phyloP scores from a whole-genome alignment of 345 rosid genomes.

The Euphorbia peplus region DNA sequence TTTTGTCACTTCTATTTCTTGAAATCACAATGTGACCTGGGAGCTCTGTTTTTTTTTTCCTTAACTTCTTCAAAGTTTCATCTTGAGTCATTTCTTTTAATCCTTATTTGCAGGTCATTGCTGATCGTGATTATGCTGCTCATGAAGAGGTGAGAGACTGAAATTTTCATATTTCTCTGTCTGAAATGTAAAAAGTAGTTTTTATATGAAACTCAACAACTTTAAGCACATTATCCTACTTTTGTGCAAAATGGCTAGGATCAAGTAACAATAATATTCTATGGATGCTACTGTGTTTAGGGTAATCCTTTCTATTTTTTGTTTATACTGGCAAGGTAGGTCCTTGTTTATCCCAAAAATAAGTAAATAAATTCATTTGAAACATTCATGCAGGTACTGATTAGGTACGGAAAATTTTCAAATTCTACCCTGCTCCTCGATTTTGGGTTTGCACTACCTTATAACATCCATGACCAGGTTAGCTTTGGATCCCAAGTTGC shows the following conservation, averaged over 20 bases:
- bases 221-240: background rate
- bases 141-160: conserved; percentile 64
- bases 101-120: conserved; percentile 52
- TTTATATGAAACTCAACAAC: background rate
- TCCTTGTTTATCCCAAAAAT: background rate
- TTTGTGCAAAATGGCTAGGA: background rate
- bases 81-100: conserved; percentile 9
- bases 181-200: background rate
- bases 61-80: background rate
- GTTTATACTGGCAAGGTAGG: background rate
- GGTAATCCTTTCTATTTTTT: background rate
- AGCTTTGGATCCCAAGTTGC: conserved; percentile 16
- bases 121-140: conserved; percentile 68
- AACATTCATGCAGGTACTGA: conserved; percentile 46
- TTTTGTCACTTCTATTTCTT: background rate
- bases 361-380: conserved; percentile 5
- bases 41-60: conserved; percentile 5
- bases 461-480: conserved; percentile 75
- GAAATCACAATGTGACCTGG: background rate
- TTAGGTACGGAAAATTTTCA: conserved; percentile 69
- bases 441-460: conserved; percentile 73
- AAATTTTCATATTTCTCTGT: background rate
- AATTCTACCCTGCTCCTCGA: conserved; percentile 75
- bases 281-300: no score
- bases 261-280: background rate